Evolutionary conservation across 306 rosid species (phyloP).

Genomic region (Dryas octopetala): DNA sequence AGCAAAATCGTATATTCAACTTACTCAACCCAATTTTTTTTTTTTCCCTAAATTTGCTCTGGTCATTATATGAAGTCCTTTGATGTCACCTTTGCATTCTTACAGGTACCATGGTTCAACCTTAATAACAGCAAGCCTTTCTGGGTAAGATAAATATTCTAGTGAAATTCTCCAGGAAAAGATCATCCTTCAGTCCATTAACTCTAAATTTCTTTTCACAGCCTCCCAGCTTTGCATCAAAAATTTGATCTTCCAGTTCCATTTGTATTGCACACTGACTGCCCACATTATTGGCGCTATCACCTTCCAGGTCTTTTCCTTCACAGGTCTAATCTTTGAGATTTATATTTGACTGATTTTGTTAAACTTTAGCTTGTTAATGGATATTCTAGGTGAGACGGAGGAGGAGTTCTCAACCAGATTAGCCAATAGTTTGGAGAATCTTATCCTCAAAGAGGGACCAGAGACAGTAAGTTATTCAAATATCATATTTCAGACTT

Average conservation of each 20-base stretch:
- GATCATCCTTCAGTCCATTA: slow-evolving; percentile 11
- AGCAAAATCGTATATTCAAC: slow-evolving; percentile 61
- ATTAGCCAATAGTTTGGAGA: slow-evolving; percentile 81
- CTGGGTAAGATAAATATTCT: slow-evolving; percentile 60
- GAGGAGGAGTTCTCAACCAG: slow-evolving; percentile 93
- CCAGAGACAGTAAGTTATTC: slow-evolving; percentile 73
- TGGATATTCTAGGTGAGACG: slow-evolving; percentile 73
- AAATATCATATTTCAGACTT: neutral
- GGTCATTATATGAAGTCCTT: slow-evolving; percentile 26
- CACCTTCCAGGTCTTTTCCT: slow-evolving; percentile 81
- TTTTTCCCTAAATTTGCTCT: slow-evolving; percentile 23
- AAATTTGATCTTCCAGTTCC: slow-evolving; percentile 94
- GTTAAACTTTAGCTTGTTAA: slow-evolving; percentile 24
- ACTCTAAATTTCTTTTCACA: slow-evolving; percentile 36
- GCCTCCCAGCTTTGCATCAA: slow-evolving; percentile 90
- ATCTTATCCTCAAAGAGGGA: slow-evolving; percentile 84
- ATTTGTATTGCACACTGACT: slow-evolving; percentile 88
- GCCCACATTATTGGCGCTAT: slow-evolving; percentile 96
- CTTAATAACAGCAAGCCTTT: slow-evolving; percentile 84
- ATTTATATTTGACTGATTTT: slow-evolving; percentile 17
- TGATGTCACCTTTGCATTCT: slow-evolving; percentile 19
- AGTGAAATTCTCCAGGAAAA: neutral
- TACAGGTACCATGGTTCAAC: slow-evolving; percentile 96
- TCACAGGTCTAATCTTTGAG: slow-evolving; percentile 9
- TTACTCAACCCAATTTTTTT: slow-evolving; percentile 27